Conservation (phyloP, 2,329 filamentous ascomycete species). For the Penicillium hordei region DNA sequence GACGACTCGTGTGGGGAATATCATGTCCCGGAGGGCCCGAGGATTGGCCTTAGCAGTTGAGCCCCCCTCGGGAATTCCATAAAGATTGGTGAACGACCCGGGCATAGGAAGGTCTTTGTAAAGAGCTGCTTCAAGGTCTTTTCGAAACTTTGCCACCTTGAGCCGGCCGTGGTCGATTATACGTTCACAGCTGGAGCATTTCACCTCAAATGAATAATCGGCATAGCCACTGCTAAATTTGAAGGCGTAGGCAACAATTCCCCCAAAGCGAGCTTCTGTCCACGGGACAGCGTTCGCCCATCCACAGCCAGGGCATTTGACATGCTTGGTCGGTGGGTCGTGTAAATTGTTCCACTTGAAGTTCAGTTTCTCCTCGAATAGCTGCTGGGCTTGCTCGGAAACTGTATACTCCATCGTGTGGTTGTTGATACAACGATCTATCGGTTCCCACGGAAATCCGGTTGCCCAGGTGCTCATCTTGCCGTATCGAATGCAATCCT, state of each 20-base stretch:
- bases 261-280: conserved; percentile 48
- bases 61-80: conserved; percentile 49
- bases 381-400: conserved; percentile 11
- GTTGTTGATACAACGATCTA: conserved; percentile 21
- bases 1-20: conserved; percentile 17
- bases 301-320: conserved; percentile 59
- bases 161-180: conserved; percentile 58
- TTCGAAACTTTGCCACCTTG: conserved; percentile 60
- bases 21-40: conserved; percentile 13
- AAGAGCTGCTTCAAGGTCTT: conserved; percentile 54
- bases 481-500: conserved; percentile 26
- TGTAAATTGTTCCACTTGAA: conserved; percentile 60
- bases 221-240: conserved; percentile 30
- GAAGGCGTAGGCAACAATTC: conserved; percentile 20
- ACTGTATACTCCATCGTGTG: conserved; percentile 19
- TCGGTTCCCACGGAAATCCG: conserved; percentile 22
- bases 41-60: not conserved
- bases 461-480: conserved; percentile 25
- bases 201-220: conserved; percentile 47
- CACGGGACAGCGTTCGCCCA: conserved; percentile 51
- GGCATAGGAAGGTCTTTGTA: conserved; percentile 57
- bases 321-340: conserved; percentile 49
- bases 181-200: conserved; percentile 54
- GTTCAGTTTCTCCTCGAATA: conserved; percentile 20
- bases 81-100: conserved; percentile 61